These are phyloP conservation scores for Datisca glomerata DNA, from an alignment of 306 rosid species.

Conservation along the genomic window DNA sequence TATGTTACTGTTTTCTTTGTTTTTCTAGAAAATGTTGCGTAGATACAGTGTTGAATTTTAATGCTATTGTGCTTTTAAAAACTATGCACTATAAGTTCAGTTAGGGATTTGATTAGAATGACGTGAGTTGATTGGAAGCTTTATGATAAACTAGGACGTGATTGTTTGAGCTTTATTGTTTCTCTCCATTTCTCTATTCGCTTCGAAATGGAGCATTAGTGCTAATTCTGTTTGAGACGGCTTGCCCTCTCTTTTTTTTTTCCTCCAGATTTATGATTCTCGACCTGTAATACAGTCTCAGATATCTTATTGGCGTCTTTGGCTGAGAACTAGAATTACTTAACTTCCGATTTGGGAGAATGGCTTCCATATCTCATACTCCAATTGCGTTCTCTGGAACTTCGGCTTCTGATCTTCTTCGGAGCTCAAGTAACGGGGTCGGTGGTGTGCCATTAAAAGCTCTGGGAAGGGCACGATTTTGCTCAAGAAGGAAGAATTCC, in stretches of 20 bases:
- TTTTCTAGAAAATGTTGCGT: slow-evolving; percentile 1
- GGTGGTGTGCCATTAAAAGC: slow-evolving; percentile 56
- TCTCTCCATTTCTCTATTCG: neutral
- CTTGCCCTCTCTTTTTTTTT: neutral
- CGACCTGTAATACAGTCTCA: slow-evolving; percentile 12
- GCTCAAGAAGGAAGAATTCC: slow-evolving; percentile 36
- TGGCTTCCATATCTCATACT: slow-evolving; percentile 59
- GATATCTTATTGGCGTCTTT: slow-evolving; percentile 27
- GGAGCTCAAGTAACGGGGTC: slow-evolving; percentile 61
- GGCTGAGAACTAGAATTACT: slow-evolving; percentile 19
- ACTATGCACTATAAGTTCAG: slow-evolving; percentile 11
- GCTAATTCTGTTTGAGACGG: neutral
- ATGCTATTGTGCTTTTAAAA: slow-evolving; percentile 3
- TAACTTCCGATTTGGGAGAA: slow-evolving; percentile 15
- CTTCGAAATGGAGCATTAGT: slow-evolving; percentile 1
- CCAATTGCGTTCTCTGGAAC: slow-evolving; percentile 37
- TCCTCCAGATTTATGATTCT: slow-evolving; percentile 14
- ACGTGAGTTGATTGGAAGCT: slow-evolving; percentile 9
- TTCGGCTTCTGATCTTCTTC: slow-evolving; percentile 73
- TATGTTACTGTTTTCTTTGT: neutral
- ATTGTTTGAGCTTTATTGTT: neutral
- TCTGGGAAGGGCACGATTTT: slow-evolving; percentile 42
- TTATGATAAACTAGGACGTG: neutral
- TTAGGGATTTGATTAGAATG: slow-evolving; percentile 3
- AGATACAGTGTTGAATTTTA: slow-evolving; percentile 5